Evolutionary conservation across 371 early-diverging fungal genomes (phyloP), one percentile per base, ranked within the genome.

Genomic region (Capniomyces stellatus): DNA sequence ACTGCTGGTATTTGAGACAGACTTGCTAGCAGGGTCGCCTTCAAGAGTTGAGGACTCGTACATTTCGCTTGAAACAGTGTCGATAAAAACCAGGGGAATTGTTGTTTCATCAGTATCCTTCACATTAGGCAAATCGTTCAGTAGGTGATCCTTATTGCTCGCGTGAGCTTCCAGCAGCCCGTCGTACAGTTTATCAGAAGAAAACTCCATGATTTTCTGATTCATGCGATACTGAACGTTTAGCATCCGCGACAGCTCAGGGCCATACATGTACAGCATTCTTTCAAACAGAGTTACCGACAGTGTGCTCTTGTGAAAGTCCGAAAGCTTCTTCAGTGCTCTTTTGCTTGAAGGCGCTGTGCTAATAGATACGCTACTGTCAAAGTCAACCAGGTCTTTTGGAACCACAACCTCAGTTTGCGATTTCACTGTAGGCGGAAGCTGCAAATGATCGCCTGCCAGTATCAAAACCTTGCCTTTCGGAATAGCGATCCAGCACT

Each of bases 381-480:
- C 3, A 24, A 30, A 1, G n/a, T 12, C 13, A 29, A 8, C 15
- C 19, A n/a, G 18, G 42, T 6, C 24, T 39, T 19, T 31, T 50
- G 1, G 46, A 47, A 28, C 41, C 15, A 6, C 15, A 24, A 47
- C 18, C 51, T 47, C 43, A 12, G 43, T 39, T 46, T 25, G n/a
- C 10, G 43, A 24, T 21, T 81, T 78, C 48, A 87, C 72, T 1
- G 87, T 88, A 0, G 92, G 92, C 3, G 89, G 86, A 29, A 98
- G 66, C 60, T 98, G 98, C 40, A 81, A 71, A 60, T 90, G 95
- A 68, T 96, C 98, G 6, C 98, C 98, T 22, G 92, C 94, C 21
- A 98, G 66, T 40, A 98, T 78, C 1, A 92, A 75, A 49, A 77
- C 81, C 28, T 78, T 75, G 1, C 80, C 82, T 59, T 83, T 85